These are phyloP conservation scores for Omphalotus olearius DNA, from an alignment of 1,284 basidiomycete genomes.

Conservation along the genomic window DNA sequence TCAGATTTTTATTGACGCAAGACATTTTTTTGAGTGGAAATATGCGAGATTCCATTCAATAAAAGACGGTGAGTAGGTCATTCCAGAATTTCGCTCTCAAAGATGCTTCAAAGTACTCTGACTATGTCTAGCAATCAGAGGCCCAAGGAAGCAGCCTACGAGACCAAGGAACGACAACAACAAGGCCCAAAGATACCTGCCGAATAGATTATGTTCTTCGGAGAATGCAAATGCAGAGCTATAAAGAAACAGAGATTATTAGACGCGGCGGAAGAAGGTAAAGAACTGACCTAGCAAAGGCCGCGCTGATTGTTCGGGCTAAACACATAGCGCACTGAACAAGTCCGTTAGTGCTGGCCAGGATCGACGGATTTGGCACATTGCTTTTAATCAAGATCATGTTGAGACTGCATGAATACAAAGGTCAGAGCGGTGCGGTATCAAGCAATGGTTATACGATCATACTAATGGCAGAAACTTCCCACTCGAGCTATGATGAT, in stretches of 20 bases:
- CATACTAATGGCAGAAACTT: slow-evolving; percentile 36
- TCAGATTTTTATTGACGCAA: no score
- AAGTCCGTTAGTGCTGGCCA: slow-evolving; percentile 8
- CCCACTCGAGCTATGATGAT: slow-evolving; percentile 36
- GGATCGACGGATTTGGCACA: not conserved
- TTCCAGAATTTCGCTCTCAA: no score
- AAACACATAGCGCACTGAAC: slow-evolving; percentile 9
- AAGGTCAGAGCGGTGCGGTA: slow-evolving; percentile 1
- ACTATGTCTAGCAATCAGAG: not conserved
- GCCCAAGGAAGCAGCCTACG: not conserved
- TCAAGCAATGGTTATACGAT: no score
- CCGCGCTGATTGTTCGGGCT: slow-evolving; percentile 5
- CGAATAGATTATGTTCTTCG: slow-evolving; percentile 5
- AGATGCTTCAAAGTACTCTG: slow-evolving; percentile 5
- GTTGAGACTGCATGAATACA: slow-evolving; percentile 1
- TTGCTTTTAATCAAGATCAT: slow-evolving; percentile 7
- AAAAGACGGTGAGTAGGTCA: no score
- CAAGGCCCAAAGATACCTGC: slow-evolving; percentile 9
- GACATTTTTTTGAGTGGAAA: no score
- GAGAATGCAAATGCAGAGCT: slow-evolving; percentile 11
- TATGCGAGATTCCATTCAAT: no score
- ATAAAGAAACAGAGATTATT: not conserved
- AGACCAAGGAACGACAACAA: not conserved
- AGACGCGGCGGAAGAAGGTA: not conserved
- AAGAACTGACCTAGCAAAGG: slow-evolving; percentile 6